phyloP scores from a whole-genome alignment of 176 grass and related monocot genomes.

The Oryza meyeriana region DNA sequence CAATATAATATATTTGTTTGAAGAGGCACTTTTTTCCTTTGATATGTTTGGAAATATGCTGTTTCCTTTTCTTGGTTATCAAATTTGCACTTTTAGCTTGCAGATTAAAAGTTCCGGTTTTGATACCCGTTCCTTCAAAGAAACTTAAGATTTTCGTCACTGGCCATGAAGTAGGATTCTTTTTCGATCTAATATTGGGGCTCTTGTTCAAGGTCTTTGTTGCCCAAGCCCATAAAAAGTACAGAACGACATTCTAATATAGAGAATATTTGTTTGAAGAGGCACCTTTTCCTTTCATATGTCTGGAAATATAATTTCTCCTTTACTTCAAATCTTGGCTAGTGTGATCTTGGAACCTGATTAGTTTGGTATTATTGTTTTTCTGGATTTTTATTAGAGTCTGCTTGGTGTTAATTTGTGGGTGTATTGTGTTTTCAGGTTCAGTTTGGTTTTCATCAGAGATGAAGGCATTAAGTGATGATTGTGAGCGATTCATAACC shows the following conservation, averaged over 20 bases:
- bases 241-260: too few species aligned
- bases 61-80: background rate
- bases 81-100: background rate
- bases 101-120: background rate
- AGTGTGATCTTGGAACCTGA: background rate
- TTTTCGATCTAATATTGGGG: background rate
- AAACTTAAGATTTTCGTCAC: background rate
- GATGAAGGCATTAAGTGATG: constrained; percentile 99
- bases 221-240: background rate
- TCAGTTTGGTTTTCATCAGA: constrained; percentile 99
- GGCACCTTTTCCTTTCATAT: background rate
- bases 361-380: background rate
- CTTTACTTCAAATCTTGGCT: background rate
- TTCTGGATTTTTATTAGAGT: background rate
- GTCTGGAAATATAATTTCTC: background rate
- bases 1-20: background rate
- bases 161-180: background rate
- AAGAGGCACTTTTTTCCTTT: too few species aligned
- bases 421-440: constrained; percentile 54
- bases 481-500: constrained; percentile 87
- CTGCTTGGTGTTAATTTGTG: constrained; percentile 3
- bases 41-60: background rate
- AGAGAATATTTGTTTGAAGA: background rate
- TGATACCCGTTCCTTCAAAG: background rate
- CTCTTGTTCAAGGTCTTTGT: background rate